Base-by-base conservation (phyloP, 108 stramenopile species). In the Skeletonema tropicum region DNA sequence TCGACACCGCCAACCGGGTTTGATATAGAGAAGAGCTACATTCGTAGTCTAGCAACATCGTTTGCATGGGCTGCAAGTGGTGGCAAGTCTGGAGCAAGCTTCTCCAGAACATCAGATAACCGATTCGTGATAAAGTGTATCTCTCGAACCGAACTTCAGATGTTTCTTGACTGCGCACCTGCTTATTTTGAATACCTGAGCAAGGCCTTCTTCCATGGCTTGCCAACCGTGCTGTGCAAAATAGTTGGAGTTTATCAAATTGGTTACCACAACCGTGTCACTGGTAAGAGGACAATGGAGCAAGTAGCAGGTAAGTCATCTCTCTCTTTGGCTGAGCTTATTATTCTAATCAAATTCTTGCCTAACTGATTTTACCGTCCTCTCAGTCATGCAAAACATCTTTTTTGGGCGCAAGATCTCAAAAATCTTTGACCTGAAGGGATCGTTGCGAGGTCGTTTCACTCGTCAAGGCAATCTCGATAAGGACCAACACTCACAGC, bases 211-310 rank as follows among this genome's bases (percentile, higher is more conserved):
- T 99, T 97, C 76, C 97, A 97, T 79, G 91, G 95, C 21, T 74
- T 97, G 30, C 90, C 94, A 29, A 96, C 97, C n/a, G 94, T 97
- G 11, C 69, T 99, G 9, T 97, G 96, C 84, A 97, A 97, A 79
- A 97, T 98, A 60, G 89, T 98, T 32, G 98, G 98, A 13, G 97
- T 98, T n/a, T 98, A 97, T 75, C 95, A 97, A 76, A 94, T 98
- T 42, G 95, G 96, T 6, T 96, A 91, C 73, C 96, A 98, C 82
- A 98, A 98, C 68, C 88, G 94, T 25, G 82, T 86, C 13, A 97
- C 95, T 15, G 98, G 98, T 0, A 97, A 97, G 70, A 80, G 94
- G 41, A 95, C 86, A 25, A 97, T 97, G 96, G 97, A 98, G 38
- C 97, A 97, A 85, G 94, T 97, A 4, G 97, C 97, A 6, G 97